Evolutionary conservation across 148 eudicot genomes (phyloP).

Genomic region (Vaccinium darrowii): DNA sequence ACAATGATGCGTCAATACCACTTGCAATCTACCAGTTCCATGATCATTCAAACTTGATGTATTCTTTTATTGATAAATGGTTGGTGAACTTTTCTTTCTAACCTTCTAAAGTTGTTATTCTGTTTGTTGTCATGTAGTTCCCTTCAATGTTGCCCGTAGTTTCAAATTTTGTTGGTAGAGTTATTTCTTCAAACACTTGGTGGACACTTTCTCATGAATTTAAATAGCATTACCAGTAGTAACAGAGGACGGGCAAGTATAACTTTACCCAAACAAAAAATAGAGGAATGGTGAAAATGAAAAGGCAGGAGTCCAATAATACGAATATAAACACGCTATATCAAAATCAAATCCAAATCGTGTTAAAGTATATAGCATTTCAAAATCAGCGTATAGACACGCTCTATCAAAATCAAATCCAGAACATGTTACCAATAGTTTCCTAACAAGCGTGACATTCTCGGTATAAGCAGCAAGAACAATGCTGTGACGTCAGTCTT

Average conservation of each 20-base stretch:
- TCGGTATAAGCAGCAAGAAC: constrained; percentile 74
- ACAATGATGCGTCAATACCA: neutral
- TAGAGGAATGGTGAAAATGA: too few relatives aligned
- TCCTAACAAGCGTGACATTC: constrained; percentile 48
- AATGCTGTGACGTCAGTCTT: constrained; percentile 78
- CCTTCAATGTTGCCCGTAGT: constrained; percentile 32
- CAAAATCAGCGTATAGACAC: too few relatives aligned
- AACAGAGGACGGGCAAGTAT: too few relatives aligned
- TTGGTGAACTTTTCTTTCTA: neutral
- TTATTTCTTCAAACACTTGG: too few relatives aligned
- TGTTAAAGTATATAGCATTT: too few relatives aligned
- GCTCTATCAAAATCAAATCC: neutral
- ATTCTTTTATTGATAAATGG: neutral
- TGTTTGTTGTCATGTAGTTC: constrained; percentile 36
- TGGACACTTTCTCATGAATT: too few relatives aligned
- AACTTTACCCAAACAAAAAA: too few relatives aligned
- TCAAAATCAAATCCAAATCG: too few relatives aligned
- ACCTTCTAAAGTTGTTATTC: neutral
- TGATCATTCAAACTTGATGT: neutral
- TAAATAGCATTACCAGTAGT: too few relatives aligned
- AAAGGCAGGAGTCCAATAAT: too few relatives aligned
- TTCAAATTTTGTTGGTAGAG: too few relatives aligned
- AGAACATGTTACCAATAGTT: constrained; percentile 38
- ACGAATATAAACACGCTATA: too few relatives aligned
- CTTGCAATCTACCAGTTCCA: neutral